Base-by-base conservation (phyloP, 768 basidiomycete genomes). In the Tulasnella sp. region DNA sequence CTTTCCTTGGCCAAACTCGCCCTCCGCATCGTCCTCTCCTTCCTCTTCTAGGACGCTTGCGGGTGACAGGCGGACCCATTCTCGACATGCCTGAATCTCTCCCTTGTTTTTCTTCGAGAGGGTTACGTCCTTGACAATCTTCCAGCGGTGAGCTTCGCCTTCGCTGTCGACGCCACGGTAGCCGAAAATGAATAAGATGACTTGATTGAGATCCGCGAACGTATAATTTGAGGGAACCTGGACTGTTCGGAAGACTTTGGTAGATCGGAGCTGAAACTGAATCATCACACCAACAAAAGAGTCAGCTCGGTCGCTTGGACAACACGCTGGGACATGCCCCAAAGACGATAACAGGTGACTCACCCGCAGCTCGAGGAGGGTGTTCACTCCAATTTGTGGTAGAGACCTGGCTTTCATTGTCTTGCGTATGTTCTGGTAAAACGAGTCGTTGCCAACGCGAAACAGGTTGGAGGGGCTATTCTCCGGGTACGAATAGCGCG, bases 381-480 rank as follows among this genome's bases (percentile, higher is more conserved):
- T 79, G 12, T n/a, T 72, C 72, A 79, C 78, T 34, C 76, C 76
- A 34, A 48, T 37, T 22, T 60, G 58, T 20, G 58, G 78, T 22
- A 58, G n/a, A 40, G 77, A 58, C 50, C 44, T 50, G 18, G 64
- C 58, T 37, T 73, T 73, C 34, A 64, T 60, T 1, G 40, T 64
- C 34, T 73, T 79, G 24, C 69, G 72, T 37, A 79, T 42, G 12
- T 72, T 72, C 24, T 44, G 34, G 28, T 34, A 74, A 41, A 46
- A 75, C 44, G 44, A 31, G 40, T 80, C 79, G 73, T 80, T 80
- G 44, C 79, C 79, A 50, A 80, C 54, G 37, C 79, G 64, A 34
- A 80, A 80, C 5, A 80, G 24, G 41, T 80, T 80, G 40, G 41
- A 75, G 11, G 79, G 79, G 31, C 79, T 80, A 28, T 80, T 69